phyloP scores from a whole-genome alignment of 352 stramenopile genomes.

The Phytophthora kernoviae region DNA sequence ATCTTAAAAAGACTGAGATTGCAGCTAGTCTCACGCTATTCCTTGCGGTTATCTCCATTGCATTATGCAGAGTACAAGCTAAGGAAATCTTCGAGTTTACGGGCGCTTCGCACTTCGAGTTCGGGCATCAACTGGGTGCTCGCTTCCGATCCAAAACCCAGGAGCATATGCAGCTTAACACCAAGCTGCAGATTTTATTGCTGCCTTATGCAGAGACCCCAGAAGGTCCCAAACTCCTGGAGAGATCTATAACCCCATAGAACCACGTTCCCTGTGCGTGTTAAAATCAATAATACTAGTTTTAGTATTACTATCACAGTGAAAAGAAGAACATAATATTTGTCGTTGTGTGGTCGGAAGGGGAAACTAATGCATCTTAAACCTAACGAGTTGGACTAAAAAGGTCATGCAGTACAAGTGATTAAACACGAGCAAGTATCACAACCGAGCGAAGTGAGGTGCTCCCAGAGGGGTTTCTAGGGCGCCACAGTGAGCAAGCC shows the following conservation, averaged over 20 bases:
- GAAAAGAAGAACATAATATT: not conserved
- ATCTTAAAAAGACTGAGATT: no score
- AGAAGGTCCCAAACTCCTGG: slow-evolving; percentile 41
- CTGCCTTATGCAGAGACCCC: slow-evolving; percentile 56
- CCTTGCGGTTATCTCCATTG: not conserved
- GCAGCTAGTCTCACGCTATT: not conserved
- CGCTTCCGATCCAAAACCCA: slow-evolving; percentile 59
- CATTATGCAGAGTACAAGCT: slow-evolving; percentile 15
- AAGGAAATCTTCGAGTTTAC: slow-evolving; percentile 59
- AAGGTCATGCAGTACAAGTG: no score
- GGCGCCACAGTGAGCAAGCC: no score
- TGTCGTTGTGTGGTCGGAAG: not conserved
- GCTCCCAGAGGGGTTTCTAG: no score
- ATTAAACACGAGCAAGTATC: no score
- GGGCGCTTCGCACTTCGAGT: slow-evolving; percentile 68
- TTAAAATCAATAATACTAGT: no score
- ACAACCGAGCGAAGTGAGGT: no score
- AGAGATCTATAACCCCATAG: slow-evolving; percentile 44
- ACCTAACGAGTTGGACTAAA: no score
- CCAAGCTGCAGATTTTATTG: slow-evolving; percentile 62
- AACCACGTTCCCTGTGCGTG: slow-evolving; percentile 56
- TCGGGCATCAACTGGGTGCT: slow-evolving; percentile 53
- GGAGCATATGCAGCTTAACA: slow-evolving; percentile 41
- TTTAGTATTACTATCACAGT: no score
- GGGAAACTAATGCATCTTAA: no score